phyloP scores from a whole-genome alignment of 164 flowering plant species.

The Amborella trichopoda region DNA sequence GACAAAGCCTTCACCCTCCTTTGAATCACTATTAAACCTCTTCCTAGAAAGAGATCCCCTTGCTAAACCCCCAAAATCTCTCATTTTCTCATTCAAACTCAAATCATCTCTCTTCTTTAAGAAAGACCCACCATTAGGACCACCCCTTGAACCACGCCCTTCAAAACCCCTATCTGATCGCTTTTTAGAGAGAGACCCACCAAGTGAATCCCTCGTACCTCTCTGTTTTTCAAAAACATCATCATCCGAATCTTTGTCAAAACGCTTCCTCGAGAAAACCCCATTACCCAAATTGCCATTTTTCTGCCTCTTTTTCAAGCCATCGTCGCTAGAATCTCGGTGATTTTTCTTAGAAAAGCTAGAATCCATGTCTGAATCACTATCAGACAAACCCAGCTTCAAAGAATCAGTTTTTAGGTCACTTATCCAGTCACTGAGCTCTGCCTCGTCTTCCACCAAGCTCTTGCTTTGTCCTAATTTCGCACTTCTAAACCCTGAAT shows the following conservation, averaged over 20 bases:
- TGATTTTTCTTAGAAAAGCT: not conserved
- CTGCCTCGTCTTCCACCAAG: constrained; percentile 8
- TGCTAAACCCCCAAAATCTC: not conserved
- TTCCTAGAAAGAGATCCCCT: not conserved
- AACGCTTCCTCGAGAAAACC: not conserved
- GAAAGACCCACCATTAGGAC: too few relatives aligned
- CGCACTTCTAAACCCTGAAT: too few relatives aligned
- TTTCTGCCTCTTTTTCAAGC: not conserved
- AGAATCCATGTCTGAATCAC: not conserved
- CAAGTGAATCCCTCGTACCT: not conserved
- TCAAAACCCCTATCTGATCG: not conserved
- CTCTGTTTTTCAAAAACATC: not conserved
- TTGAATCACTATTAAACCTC: too few relatives aligned
- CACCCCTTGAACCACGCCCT: too few relatives aligned
- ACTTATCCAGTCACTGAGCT: constrained; percentile 8
- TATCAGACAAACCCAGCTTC: not conserved
- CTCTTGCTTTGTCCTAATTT: constrained; percentile 2
- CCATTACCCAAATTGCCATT: not conserved
- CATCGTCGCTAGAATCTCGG: not conserved
- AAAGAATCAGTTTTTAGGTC: constrained; percentile 5
- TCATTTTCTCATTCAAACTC: not conserved
- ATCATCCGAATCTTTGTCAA: constrained; percentile 1
- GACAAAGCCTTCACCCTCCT: not conserved
- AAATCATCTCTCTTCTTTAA: too few relatives aligned
- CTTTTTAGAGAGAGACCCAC: not conserved